These are phyloP conservation scores for Aspergillus amoenus DNA, from an alignment of 2,329 filamentous ascomycete genomes.

Conservation along the genomic window DNA sequence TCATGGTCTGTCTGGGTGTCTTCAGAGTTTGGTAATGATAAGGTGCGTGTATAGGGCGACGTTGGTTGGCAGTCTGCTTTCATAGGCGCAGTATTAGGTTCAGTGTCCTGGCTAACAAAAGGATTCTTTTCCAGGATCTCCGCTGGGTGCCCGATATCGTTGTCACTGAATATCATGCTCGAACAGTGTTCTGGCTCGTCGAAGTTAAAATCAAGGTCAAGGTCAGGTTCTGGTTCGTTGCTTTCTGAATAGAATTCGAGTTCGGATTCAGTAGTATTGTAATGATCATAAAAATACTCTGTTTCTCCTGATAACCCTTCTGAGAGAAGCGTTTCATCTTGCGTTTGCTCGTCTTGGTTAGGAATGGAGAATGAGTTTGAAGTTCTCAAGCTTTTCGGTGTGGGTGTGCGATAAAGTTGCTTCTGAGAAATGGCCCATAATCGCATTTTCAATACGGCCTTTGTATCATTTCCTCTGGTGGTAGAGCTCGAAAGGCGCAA, in stretches of 20 bases:
- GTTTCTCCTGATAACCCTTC: conserved; percentile 1
- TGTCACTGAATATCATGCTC: conserved; percentile 6
- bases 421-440: conserved; percentile 36
- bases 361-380: not conserved
- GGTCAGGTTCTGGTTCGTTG: not conserved
- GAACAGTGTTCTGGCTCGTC: not conserved
- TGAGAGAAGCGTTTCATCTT: conserved; percentile 4
- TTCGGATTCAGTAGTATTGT: not conserved
- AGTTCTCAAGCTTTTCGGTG: conserved; percentile 9
- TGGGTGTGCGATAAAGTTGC: conserved; percentile 20
- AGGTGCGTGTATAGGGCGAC: not conserved
- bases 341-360: not conserved
- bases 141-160: not conserved
- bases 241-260: conserved; percentile 9
- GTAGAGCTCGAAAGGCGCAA: not conserved
- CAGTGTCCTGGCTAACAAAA: not conserved
- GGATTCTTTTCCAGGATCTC: too few relatives aligned
- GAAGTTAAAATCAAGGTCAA: not conserved
- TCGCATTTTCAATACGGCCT: conserved; percentile 24
- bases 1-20: not conserved
- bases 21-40: not conserved
- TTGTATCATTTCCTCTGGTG: conserved; percentile 9
- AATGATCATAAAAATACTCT: not conserved
- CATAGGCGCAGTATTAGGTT: too few relatives aligned
- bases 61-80: not conserved